phyloP scores from a whole-genome alignment of 495 filamentous ascomycete genomes.

The Oidiodendron maius region DNA sequence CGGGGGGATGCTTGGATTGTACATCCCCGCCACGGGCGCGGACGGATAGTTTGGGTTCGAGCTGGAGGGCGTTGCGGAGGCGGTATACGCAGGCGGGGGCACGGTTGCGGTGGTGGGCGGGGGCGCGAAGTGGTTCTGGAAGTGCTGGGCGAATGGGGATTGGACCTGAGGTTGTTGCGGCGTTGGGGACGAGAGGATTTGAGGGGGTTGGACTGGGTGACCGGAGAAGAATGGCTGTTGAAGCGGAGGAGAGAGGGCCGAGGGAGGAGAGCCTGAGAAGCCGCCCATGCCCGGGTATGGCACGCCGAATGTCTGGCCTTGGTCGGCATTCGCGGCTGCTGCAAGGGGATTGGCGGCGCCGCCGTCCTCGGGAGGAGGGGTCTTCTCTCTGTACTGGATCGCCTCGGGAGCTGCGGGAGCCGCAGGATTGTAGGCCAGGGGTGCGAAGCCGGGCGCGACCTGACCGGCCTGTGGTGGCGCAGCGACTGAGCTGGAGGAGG shows the following conservation, averaged over 20 bases:
- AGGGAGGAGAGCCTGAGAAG: conserved; percentile 21
- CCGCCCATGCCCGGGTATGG: conserved; percentile 8
- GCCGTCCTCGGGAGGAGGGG: conserved; percentile 70
- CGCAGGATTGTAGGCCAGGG: conserved; percentile 87
- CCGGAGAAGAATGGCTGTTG: conserved; percentile 20
- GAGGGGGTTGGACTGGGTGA: conserved; percentile 6
- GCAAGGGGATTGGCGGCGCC: conserved; percentile 64
- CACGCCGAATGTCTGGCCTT: conserved; percentile 35
- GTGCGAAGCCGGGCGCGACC: conserved; percentile 46
- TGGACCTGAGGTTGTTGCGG: conserved; percentile 7
- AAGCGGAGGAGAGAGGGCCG: conserved; percentile 2
- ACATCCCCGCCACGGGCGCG: neutral
- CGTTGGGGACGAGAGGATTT: conserved; percentile 5
- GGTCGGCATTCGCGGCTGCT: conserved; percentile 61
- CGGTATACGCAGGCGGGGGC: conserved; percentile 14
- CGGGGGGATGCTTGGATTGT: conserved; percentile 24
- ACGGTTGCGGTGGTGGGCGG: conserved; percentile 19
- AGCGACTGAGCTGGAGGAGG: conserved; percentile 83
- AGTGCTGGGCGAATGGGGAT: conserved; percentile 19
- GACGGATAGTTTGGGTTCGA: conserved; percentile 32
- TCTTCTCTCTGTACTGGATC: conserved; percentile 82
- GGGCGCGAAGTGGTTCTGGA: conserved; percentile 16
- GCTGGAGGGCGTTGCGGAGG: conserved; percentile 8
- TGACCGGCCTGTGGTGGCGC: conserved; percentile 41
- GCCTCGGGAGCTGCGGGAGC: conserved; percentile 81